Evolutionary conservation across 768 basidiomycete species (phyloP).

Genomic region (Panaeolus papilionaceus): DNA sequence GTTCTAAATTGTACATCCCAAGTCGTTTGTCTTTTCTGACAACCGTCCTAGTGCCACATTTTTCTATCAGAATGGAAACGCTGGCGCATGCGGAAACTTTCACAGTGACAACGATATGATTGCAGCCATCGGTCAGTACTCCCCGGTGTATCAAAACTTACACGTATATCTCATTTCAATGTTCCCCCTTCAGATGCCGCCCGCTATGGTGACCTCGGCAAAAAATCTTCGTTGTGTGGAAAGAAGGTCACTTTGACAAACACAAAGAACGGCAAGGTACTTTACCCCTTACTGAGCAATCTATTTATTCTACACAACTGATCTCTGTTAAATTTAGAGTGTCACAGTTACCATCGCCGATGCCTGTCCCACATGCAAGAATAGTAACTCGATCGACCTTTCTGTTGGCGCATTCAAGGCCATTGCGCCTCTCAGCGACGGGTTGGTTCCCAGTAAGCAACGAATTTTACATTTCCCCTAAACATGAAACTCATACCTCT

Average conservation of each 20-base stretch:
- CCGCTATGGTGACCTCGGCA: constrained; percentile 56
- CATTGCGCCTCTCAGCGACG: constrained; percentile 56
- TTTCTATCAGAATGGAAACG: constrained; percentile 72
- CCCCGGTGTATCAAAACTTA: constrained; percentile 16
- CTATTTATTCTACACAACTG: constrained; percentile 3
- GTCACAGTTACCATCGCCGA: constrained; percentile 76
- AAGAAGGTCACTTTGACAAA: constrained; percentile 68
- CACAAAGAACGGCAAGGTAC: constrained; percentile 56
- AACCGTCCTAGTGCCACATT: constrained; percentile 58
- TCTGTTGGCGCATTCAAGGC: constrained; percentile 70
- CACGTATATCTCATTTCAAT: constrained; percentile 18
- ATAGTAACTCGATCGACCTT: constrained; percentile 73
- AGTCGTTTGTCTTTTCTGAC: constrained; percentile 18
- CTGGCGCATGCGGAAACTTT: constrained; percentile 81
- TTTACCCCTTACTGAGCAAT: constrained; percentile 14
- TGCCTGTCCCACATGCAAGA: constrained; percentile 80
- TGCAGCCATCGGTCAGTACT: constrained; percentile 64
- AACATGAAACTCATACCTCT: constrained; percentile 16
- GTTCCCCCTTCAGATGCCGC: constrained; percentile 45
- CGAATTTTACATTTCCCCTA: neutral
- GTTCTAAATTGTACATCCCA: constrained; percentile 9
- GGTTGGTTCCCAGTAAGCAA: constrained; percentile 63
- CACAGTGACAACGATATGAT: constrained; percentile 63
- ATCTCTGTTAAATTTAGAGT: constrained; percentile 29
- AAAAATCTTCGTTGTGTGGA: constrained; percentile 67